Percentiles rank a stretch among this genome's conserved stretches.
Conservation (phyloP, 2,329 filamentous ascomycete species). For the Fusarium brevicatenulatum region DNA sequence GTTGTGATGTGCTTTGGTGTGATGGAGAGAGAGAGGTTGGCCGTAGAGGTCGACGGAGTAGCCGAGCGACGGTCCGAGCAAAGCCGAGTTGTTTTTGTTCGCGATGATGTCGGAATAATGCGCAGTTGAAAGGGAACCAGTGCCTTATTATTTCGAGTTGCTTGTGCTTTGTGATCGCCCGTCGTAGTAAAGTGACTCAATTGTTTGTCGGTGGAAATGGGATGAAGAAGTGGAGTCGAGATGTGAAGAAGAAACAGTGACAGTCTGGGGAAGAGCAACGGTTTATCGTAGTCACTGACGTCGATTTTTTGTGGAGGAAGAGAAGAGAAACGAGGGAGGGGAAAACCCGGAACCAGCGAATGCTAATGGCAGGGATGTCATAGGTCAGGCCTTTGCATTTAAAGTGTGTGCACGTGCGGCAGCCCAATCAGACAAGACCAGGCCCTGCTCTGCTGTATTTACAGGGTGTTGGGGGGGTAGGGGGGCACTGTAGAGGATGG, state of each 20-base stretch:
- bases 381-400: constrained; percentile 42
- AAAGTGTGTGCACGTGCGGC: constrained; percentile 21
- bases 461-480: background rate
- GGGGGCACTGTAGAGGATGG: background rate
- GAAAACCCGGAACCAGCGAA: constrained; percentile 8
- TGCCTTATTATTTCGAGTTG: background rate
- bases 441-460: background rate
- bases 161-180: background rate
- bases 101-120: background rate
- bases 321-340: background rate
- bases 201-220: constrained; percentile 5
- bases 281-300: constrained; percentile 33
- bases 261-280: constrained; percentile 13
- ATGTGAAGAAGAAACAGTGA: constrained; percentile 4
- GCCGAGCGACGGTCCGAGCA: constrained; percentile 26
- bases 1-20: background rate
- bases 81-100: constrained; percentile 3
- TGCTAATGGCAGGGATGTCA: constrained; percentile 51
- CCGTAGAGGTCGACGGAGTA: background rate
- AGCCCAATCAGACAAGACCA: background rate
- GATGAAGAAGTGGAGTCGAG: constrained; percentile 18
- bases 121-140: constrained; percentile 1
- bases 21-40: background rate
- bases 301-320: constrained; percentile 33
- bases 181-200: constrained; percentile 2